These are phyloP conservation scores for Ceratobasidium papillatum DNA, from an alignment of 1,284 basidiomycete species.

Conservation along the genomic window DNA sequence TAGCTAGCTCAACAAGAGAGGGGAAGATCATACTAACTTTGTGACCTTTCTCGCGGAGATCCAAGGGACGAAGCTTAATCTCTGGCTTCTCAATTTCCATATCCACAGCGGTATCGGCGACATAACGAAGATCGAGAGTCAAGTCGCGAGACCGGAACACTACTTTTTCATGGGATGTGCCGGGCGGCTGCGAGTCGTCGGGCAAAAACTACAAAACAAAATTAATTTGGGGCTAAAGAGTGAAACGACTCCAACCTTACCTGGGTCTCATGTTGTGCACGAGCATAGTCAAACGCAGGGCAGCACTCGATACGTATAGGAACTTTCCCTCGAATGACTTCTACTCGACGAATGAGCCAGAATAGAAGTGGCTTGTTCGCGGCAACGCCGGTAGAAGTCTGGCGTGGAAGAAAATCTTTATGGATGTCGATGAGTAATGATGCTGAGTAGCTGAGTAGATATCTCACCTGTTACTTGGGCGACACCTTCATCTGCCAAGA, in stretches of 20 bases:
- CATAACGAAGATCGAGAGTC: conserved; percentile 77
- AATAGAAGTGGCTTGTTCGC: conserved; percentile 71
- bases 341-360: conserved; percentile 89
- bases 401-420: conserved; percentile 80
- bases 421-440: conserved; percentile 16
- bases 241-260: conserved; percentile 54
- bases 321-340: conserved; percentile 81
- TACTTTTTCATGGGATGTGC: conserved; percentile 63
- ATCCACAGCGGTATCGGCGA: conserved; percentile 61
- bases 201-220: conserved; percentile 49
- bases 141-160: conserved; percentile 72
- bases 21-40: conserved; percentile 40
- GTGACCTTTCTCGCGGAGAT: conserved; percentile 69
- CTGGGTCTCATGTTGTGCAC: conserved; percentile 71
- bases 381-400: conserved; percentile 51
- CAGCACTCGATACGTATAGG: conserved; percentile 85
- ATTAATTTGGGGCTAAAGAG: conserved; percentile 47
- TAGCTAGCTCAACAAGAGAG: not conserved
- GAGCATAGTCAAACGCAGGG: conserved; percentile 93
- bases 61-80: conserved; percentile 66
- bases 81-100: conserved; percentile 60
- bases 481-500: conserved; percentile 82
- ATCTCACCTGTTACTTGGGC: conserved; percentile 74
- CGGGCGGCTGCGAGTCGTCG: conserved; percentile 57
- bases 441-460: too few relatives aligned